Conservation (phyloP, 1,284 basidiomycete species). For the Cystobasidium sp. region DNA sequence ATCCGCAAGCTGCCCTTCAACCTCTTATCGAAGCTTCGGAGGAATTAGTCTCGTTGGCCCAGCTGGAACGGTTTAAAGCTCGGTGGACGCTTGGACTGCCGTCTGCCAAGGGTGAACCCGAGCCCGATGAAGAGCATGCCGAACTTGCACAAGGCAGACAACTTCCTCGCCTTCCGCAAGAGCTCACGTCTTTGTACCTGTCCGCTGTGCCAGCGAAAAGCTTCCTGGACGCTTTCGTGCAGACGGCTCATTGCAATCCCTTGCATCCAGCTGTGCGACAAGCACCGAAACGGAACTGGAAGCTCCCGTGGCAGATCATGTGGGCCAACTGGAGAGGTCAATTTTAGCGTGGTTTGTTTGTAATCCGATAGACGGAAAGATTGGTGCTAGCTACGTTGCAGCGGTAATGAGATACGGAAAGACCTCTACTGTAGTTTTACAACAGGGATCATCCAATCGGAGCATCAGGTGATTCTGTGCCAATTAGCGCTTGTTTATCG, state of each 20-base stretch:
- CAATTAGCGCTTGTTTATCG: not conserved
- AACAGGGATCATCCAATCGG: not conserved
- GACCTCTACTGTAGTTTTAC: not conserved
- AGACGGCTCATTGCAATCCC: constrained; percentile 34
- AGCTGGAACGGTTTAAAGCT: constrained; percentile 25
- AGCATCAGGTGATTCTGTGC: not conserved
- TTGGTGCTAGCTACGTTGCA: not conserved
- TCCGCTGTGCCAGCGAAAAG: constrained; percentile 30
- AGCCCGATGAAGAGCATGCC: constrained; percentile 37
- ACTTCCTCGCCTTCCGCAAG: constrained; percentile 28
- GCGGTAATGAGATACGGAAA: not conserved
- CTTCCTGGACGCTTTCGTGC: constrained; percentile 21
- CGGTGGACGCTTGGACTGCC: constrained; percentile 39
- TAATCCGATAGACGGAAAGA: not conserved
- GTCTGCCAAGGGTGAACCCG: constrained; percentile 21
- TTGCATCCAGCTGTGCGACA: constrained; percentile 23
- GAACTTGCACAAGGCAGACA: constrained; percentile 36
- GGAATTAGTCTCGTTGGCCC: constrained; percentile 33
- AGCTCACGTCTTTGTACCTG: constrained; percentile 24
- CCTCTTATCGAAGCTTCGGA: constrained; percentile 19
- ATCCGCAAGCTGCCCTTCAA: constrained; percentile 13
- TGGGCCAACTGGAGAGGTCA: constrained; percentile 37
- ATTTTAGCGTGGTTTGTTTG: constrained; percentile 1
- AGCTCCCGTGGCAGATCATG: constrained; percentile 31
- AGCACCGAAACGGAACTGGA: constrained; percentile 31